phyloP scores from a whole-genome alignment of 108 stramenopile genomes.

The Stephanodiscus minutulus region DNA sequence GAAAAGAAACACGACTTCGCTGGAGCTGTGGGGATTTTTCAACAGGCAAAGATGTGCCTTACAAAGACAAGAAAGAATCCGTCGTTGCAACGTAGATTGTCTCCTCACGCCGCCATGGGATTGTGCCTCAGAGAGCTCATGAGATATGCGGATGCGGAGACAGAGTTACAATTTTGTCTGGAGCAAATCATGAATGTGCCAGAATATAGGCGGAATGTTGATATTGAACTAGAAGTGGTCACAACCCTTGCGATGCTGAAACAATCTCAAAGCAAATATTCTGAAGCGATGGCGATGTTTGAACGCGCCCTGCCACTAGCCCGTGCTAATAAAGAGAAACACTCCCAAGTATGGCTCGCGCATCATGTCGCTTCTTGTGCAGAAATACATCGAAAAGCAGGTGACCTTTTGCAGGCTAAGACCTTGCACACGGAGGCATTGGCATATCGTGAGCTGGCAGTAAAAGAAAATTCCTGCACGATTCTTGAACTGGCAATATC shows the following conservation, averaged over 20 bases:
- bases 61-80: conserved; percentile 1
- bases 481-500: conserved; percentile 42
- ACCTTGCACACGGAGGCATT: conserved; percentile 37
- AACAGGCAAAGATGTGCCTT: conserved; percentile 31
- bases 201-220: conserved; percentile 10
- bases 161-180: conserved; percentile 32
- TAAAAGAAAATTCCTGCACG: conserved; percentile 28
- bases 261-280: conserved; percentile 39
- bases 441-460: conserved; percentile 29
- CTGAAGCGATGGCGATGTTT: conserved; percentile 39
- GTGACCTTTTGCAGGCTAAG: conserved; percentile 26
- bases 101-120: conserved; percentile 24
- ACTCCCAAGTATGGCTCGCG: conserved; percentile 42
- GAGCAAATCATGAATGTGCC: conserved; percentile 19
- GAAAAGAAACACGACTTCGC: conserved; percentile 32
- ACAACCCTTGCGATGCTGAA: conserved; percentile 40
- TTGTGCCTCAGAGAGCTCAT: conserved; percentile 34
- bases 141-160: conserved; percentile 41
- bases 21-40: conserved; percentile 26
- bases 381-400: conserved; percentile 38
- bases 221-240: conserved; percentile 28
- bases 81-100: conserved; percentile 13
- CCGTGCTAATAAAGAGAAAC: conserved; percentile 11
- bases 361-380: conserved; percentile 37
- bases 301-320: conserved; percentile 37